phyloP scores from a whole-genome alignment of 257 asterid species.

The Nicotiana noctiflora region DNA sequence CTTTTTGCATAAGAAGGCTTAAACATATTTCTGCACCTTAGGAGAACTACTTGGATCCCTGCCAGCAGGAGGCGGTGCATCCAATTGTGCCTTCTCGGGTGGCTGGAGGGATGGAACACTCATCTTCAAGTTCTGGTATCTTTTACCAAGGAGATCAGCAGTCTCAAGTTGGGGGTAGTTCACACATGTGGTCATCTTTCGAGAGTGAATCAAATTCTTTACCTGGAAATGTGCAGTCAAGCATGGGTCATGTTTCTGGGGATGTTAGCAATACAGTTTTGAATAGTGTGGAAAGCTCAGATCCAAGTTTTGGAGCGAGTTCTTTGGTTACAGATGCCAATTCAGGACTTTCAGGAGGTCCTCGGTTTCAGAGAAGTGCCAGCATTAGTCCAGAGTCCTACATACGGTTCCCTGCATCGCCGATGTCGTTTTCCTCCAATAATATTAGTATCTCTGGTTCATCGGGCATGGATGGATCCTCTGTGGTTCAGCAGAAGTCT shows the following conservation, averaged over 20 bases:
- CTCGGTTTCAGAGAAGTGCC: constrained; percentile 81
- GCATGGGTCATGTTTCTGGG: constrained; percentile 46
- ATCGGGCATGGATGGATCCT: constrained; percentile 69
- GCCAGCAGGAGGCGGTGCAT: too few species aligned
- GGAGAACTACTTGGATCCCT: too few species aligned
- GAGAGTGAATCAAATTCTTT: constrained; percentile 52
- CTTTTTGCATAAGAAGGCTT: not conserved
- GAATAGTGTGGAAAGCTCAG: constrained; percentile 70
- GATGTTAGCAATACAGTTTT: constrained; percentile 52
- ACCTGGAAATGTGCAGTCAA: constrained; percentile 50
- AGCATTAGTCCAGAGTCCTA: constrained; percentile 85
- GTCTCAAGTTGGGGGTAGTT: constrained; percentile 56
- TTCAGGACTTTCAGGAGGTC: constrained; percentile 90
- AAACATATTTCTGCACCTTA: not conserved
- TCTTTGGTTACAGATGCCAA: constrained; percentile 97
- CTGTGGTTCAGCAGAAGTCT: constrained; percentile 64
- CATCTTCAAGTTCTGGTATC: constrained; percentile 78
- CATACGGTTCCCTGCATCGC: constrained; percentile 93
- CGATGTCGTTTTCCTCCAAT: constrained; percentile 90
- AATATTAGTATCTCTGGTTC: constrained; percentile 82
- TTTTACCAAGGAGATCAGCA: constrained; percentile 76
- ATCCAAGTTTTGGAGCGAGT: constrained; percentile 96
- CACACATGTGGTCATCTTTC: constrained; percentile 60
- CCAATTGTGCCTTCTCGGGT: constrained; percentile 65
- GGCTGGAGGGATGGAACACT: constrained; percentile 71